Evolutionary conservation across 1,284 basidiomycete genomes (phyloP).

Genomic region (Fomitopsis betulina): DNA sequence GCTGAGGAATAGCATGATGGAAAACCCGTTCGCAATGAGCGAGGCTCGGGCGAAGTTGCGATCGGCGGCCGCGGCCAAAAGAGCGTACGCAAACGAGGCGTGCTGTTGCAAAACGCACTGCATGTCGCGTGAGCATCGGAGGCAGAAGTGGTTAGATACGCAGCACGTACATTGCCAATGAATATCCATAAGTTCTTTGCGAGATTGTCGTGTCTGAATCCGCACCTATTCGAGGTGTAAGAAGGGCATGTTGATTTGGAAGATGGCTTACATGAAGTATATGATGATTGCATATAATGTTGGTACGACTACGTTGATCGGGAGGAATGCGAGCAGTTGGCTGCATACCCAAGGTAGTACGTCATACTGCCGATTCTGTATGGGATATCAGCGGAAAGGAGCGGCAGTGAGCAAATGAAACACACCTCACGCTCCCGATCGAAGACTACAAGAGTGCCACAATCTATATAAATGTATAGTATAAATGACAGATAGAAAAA

Average conservation of each 20-base stretch:
- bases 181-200: background rate
- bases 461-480: background rate
- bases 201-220: background rate
- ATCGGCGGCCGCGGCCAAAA: background rate
- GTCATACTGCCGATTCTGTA: background rate
- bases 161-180: background rate
- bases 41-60: background rate
- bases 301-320: background rate
- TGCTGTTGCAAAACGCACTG: conserved; percentile 1
- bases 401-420: background rate
- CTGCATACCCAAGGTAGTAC: background rate
- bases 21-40: background rate
- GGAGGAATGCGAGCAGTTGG: background rate
- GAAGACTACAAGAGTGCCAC: background rate
- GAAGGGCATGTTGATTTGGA: background rate
- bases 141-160: background rate
- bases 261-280: background rate
- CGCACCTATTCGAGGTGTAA: background rate
- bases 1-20: background rate
- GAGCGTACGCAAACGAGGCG: background rate
- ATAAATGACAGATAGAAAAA: background rate
- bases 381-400: background rate
- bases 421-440: background rate
- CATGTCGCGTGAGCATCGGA: background rate
- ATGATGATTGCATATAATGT: background rate